Percentiles rank a stretch among this genome's conserved stretches.
These are phyloP conservation scores for Corrigiola litoralis DNA, from an alignment of 179 eudicot species.

Conservation along the genomic window DNA sequence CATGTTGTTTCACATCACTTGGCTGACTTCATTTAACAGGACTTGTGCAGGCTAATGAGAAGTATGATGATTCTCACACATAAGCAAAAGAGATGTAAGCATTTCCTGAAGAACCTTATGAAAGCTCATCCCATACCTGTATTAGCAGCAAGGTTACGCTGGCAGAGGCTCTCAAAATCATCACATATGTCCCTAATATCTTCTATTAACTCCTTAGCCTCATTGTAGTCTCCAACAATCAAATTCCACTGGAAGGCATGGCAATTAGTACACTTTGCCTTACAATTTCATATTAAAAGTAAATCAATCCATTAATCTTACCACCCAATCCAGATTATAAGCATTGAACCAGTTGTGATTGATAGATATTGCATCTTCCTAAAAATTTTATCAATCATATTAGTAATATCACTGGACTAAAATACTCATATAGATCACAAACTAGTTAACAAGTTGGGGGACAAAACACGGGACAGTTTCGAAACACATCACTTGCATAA, in stretches of 20 bases:
- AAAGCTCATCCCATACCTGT: constrained; percentile 49
- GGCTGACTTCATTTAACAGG: background rate
- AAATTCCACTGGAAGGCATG: constrained; percentile 66
- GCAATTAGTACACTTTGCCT: constrained; percentile 5
- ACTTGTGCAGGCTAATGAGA: background rate
- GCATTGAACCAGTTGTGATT: constrained; percentile 99
- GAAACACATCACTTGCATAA: background rate
- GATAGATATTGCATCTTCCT: constrained; percentile 94
- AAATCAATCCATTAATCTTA: constrained; percentile 30
- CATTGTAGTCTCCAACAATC: constrained; percentile 80
- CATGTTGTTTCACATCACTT: background rate
- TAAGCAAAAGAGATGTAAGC: background rate
- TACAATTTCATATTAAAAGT: background rate
- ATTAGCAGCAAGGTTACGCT: constrained; percentile 94
- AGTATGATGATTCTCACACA: background rate
- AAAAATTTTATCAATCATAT: constrained; percentile 22
- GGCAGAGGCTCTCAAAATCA: constrained; percentile 95
- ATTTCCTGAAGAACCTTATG: background rate
- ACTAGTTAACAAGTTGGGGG: background rate
- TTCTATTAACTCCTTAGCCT: constrained; percentile 79
- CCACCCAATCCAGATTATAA: constrained; percentile 89
- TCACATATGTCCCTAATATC: constrained; percentile 86
- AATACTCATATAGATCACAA: background rate
- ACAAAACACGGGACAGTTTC: no score
- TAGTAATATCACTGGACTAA: background rate